A percentile compares a stretch with the other conserved stretches of the same genome.
These are phyloP conservation scores for Hortaea sp. DNA, from an alignment of 2,329 filamentous ascomycete genomes.

Conservation along the genomic window DNA sequence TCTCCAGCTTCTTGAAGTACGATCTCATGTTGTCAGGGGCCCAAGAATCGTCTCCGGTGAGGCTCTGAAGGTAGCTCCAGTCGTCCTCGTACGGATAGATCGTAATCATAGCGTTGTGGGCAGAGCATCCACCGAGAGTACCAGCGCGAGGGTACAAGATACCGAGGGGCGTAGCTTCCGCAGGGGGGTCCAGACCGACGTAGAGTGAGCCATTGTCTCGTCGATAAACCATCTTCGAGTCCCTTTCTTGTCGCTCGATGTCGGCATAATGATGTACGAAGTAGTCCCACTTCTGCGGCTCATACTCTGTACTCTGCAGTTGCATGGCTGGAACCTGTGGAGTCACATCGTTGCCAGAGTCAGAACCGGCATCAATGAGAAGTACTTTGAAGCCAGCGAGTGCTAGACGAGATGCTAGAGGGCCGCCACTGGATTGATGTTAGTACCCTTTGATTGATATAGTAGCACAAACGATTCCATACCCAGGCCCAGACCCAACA, in stretches of 20 bases:
- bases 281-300: constrained; percentile 51
- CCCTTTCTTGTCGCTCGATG: constrained; percentile 41
- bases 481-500: constrained; percentile 49
- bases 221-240: constrained; percentile 50
- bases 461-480: neutral
- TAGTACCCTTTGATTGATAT: neutral
- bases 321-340: constrained; percentile 45
- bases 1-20: constrained; percentile 46
- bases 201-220: constrained; percentile 43
- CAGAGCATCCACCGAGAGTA: constrained; percentile 48
- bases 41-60: constrained; percentile 55
- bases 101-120: constrained; percentile 52
- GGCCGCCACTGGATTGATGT: constrained; percentile 34
- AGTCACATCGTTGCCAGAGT: constrained; percentile 42
- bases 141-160: constrained; percentile 50
- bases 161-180: constrained; percentile 42
- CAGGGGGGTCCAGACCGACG: constrained; percentile 44
- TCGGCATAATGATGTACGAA: constrained; percentile 54
- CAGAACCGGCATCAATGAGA: constrained; percentile 52
- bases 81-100: constrained; percentile 50
- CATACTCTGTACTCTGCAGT: constrained; percentile 27
- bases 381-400: constrained; percentile 49
- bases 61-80: constrained; percentile 45
- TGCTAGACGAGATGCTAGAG: constrained; percentile 50
- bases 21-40: constrained; percentile 46